Evolutionary conservation across 129 eudicot species (phyloP), one percentile per base, ranked within the genome.

Genomic region (Heracleum sosnowskyi): DNA sequence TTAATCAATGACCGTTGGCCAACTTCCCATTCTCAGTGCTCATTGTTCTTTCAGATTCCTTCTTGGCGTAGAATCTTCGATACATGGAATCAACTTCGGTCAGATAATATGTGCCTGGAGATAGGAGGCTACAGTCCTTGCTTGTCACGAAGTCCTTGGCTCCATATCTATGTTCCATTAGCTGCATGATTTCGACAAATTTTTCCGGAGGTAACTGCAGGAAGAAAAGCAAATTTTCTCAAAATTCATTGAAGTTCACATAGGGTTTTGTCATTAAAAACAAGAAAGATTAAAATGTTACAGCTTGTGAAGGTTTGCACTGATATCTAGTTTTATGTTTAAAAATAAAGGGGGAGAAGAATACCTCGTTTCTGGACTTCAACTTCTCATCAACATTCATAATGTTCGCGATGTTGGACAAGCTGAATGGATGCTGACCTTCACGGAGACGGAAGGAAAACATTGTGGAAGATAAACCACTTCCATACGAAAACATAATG

Each of bases 161-260:
- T 8, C 99, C 99, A 34, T 95, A 95, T 78, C 99, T 83, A 70
- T 95, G 92, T 94, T 95, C 96, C 99, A 95, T 95, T 28, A 95
- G 75, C 78, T 95, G 82, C 97, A 95, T 85, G 35, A 82, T 79
- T 53, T 95, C 98, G 39, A 91, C 94, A 72, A 95, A 92, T 75
- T 95, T 88, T 81, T 91, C 98, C 1, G 98, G 97, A 31, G 89
- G 86, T 68, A 88, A 77, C 98, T 95, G 89, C 89, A 78, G 8
- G 36, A 72, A 26, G 4, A 57, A 16, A 74, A 60, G 22, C 71
- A 77, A 41, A 77, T 16, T 40, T 63, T 63, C 15, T 45, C 69
- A 18, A 3, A 62, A 41, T 11, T 75, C 28, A 31, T 46, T 47
- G 17, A 18, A 33, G 41, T 46, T n/a, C 4, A 15, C 1, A 0